phyloP scores from a whole-genome alignment of 306 rosid genomes.

The Trichosanthes truncata region DNA sequence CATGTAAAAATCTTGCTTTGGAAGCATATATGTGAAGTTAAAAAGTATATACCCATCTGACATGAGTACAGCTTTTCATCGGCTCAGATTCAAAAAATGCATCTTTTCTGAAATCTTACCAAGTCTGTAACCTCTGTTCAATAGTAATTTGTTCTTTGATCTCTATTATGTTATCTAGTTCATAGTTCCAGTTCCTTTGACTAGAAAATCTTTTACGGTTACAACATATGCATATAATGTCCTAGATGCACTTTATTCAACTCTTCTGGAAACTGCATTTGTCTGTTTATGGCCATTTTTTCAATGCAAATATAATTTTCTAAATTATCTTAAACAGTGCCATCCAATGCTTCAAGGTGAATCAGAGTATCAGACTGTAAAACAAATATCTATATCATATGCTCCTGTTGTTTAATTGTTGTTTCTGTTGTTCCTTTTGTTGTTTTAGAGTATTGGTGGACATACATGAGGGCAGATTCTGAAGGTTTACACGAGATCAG shows the following conservation, averaged over 20 bases:
- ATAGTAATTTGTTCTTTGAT: no score
- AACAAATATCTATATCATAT: not conserved
- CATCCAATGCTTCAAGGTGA: not conserved
- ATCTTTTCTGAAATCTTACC: no score
- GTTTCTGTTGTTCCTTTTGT: slow-evolving; percentile 6
- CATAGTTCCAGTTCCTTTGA: not conserved
- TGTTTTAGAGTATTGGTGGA: slow-evolving; percentile 78
- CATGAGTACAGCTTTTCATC: no score
- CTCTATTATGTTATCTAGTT: no score
- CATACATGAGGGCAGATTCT: slow-evolving; percentile 78
- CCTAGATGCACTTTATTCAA: not conserved
- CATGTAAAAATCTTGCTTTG: no score
- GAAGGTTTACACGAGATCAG: slow-evolving; percentile 76
- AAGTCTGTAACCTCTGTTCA: no score
- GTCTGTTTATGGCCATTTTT: not conserved
- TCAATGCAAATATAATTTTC: not conserved
- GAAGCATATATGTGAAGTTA: no score
- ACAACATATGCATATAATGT: not conserved
- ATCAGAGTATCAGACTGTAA: not conserved
- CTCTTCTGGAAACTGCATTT: not conserved
- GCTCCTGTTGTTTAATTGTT: not conserved
- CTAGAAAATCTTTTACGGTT: not conserved
- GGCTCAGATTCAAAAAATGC: no score
- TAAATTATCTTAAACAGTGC: not conserved
- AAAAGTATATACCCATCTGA: no score